Conservation (phyloP, 2,329 filamentous ascomycete genomes). For the Paradendryphiella salina region DNA sequence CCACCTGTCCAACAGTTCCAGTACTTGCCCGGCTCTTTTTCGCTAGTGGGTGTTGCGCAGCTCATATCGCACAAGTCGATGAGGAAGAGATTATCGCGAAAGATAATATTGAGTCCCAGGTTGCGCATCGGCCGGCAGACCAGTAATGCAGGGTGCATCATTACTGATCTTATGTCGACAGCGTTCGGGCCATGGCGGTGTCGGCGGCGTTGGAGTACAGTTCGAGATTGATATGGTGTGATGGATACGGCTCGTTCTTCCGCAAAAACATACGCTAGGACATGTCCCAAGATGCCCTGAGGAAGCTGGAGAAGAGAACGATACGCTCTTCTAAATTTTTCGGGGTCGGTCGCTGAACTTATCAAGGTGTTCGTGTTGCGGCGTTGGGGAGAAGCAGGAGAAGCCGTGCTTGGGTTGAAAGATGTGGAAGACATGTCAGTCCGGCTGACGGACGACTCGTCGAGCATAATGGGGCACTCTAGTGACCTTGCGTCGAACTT, state of each 20-base stretch:
- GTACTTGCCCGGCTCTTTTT: slow-evolving; percentile 19
- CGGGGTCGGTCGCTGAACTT: neutral
- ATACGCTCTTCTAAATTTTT: neutral
- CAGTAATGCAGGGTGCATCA: slow-evolving; percentile 11
- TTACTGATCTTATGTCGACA: slow-evolving; percentile 26
- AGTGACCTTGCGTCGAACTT: slow-evolving; percentile 1
- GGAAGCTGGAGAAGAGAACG: slow-evolving; percentile 20
- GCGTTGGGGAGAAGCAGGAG: slow-evolving; percentile 11
- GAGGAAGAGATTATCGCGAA: slow-evolving; percentile 25
- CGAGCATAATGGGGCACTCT: slow-evolving; percentile 8
- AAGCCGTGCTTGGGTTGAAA: slow-evolving; percentile 11
- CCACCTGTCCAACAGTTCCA: slow-evolving; percentile 27
- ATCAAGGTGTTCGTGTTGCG: neutral
- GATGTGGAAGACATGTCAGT: slow-evolving; percentile 5
- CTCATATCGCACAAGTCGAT: slow-evolving; percentile 29
- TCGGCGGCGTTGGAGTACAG: slow-evolving; percentile 23
- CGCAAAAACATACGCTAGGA: slow-evolving; percentile 25
- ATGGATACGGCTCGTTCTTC: slow-evolving; percentile 22
- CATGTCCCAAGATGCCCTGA: slow-evolving; percentile 22
- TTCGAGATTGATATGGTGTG: slow-evolving; percentile 10
- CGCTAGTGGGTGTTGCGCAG: slow-evolving; percentile 11
- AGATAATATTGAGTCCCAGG: slow-evolving; percentile 22
- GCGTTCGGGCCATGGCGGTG: slow-evolving; percentile 23
- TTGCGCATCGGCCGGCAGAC: slow-evolving; percentile 4
- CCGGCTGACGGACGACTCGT: neutral